Evolutionary conservation across 192 early-diverging fungal species (phyloP).

Genomic region (Podila epicladia): DNA sequence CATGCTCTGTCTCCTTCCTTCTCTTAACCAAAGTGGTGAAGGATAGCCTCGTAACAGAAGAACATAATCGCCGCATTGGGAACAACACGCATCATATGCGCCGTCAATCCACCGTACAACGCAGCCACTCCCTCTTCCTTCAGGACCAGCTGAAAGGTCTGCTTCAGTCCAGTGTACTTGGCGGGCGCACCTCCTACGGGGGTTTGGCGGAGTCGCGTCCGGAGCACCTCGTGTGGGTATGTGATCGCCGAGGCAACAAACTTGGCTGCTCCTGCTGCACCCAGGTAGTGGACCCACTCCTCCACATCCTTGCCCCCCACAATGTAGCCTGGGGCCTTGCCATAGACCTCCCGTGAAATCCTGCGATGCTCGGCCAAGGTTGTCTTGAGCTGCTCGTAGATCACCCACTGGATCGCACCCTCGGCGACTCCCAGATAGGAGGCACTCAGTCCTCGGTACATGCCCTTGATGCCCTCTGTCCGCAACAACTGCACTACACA

Average conservation of each 20-base stretch:
- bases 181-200: constrained; percentile 70
- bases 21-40: constrained; percentile 56
- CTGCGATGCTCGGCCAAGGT: constrained; percentile 33
- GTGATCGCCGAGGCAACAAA: constrained; percentile 86
- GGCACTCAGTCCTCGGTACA: constrained; percentile 93
- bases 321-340: constrained; percentile 11
- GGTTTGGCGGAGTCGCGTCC: constrained; percentile 89
- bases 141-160: constrained; percentile 46
- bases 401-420: constrained; percentile 93
- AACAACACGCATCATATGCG: constrained; percentile 93
- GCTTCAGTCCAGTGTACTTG: constrained; percentile 82
- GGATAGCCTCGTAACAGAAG: constrained; percentile 81
- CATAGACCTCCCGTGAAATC: constrained; percentile 9
- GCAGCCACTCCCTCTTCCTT: constrained; percentile 86
- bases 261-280: constrained; percentile 86
- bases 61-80: constrained; percentile 98
- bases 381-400: constrained; percentile 92
- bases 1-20: neutral
- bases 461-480: constrained; percentile 83
- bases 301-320: constrained; percentile 54
- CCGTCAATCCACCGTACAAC: constrained; percentile 95
- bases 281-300: constrained; percentile 87
- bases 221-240: constrained; percentile 96
- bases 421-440: constrained; percentile 91
- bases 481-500: constrained; percentile 73